Evolutionary conservation across 306 rosid genomes (phyloP).

Genomic region (Lagenaria siceraria): DNA sequence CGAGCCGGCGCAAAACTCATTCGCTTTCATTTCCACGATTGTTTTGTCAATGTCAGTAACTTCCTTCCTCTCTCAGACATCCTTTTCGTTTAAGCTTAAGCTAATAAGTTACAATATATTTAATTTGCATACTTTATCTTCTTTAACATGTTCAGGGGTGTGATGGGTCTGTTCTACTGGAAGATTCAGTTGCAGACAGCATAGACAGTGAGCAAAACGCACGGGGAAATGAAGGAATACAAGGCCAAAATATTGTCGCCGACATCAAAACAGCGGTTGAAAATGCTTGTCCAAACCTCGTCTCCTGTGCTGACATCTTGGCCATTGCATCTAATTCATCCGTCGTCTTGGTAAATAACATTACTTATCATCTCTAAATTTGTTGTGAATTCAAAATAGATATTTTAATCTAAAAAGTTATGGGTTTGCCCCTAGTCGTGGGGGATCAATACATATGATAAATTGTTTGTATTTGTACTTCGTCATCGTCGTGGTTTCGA

Average conservation of each 20-base stretch:
- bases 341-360: constrained; percentile 36
- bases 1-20: constrained; percentile 1
- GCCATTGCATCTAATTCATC: constrained; percentile 58
- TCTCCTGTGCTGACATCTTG: constrained; percentile 69
- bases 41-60: not conserved
- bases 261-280: constrained; percentile 51
- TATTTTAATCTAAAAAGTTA: too few relatives aligned
- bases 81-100: not conserved
- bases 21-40: not conserved
- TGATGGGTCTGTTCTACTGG: constrained; percentile 58
- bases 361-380: not conserved
- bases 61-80: too few relatives aligned
- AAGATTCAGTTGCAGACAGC: constrained; percentile 19
- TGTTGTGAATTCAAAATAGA: not conserved
- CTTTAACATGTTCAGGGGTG: constrained; percentile 36
- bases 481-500: not conserved
- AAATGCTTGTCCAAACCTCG: constrained; percentile 44
- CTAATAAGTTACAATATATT: not conserved
- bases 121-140: too few relatives aligned
- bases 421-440: too few relatives aligned
- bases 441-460: too few relatives aligned
- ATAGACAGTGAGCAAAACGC: constrained; percentile 67
- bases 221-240: constrained; percentile 28
- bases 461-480: too few relatives aligned
- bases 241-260: constrained; percentile 48